Percentiles rank a stretch among this genome's conserved stretches.
These are phyloP conservation scores for Imleria badia DNA, from an alignment of 768 basidiomycete species.

Conservation along the genomic window DNA sequence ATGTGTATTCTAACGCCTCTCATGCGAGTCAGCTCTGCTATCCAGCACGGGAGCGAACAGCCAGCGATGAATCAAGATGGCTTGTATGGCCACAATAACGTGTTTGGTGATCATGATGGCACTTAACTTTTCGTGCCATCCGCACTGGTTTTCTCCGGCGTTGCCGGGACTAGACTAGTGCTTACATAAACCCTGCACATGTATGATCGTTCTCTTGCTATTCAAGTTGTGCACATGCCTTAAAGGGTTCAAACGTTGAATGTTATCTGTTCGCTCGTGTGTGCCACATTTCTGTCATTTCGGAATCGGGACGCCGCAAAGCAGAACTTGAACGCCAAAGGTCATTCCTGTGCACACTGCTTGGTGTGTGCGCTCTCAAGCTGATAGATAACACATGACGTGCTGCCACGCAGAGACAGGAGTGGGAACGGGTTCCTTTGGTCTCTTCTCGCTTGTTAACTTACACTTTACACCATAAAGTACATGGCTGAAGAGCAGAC, in stretches of 20 bases:
- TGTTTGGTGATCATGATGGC: constrained; percentile 11
- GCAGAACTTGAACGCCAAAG: background rate
- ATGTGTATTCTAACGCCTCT: background rate
- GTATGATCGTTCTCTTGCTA: constrained; percentile 1
- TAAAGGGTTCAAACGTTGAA: background rate
- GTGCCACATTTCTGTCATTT: constrained; percentile 24
- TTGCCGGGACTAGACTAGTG: background rate
- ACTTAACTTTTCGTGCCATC: constrained; percentile 3
- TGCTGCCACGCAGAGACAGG: constrained; percentile 1
- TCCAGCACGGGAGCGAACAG: constrained; percentile 12
- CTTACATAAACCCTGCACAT: constrained; percentile 9
- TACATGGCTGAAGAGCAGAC: background rate
- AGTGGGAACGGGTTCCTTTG: constrained; percentile 14
- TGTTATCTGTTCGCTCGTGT: constrained; percentile 22
- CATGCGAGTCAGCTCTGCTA: background rate
- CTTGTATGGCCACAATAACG: constrained; percentile 6
- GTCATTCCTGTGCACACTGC: constrained; percentile 17
- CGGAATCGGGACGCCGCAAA: constrained; percentile 3
- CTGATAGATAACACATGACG: background rate
- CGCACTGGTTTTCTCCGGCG: background rate
- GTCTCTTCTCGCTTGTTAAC: constrained; percentile 7
- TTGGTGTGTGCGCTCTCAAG: constrained; percentile 1
- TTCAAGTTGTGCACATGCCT: background rate
- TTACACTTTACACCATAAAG: constrained; percentile 15
- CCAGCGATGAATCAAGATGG: constrained; percentile 4